These are phyloP conservation scores for Osmanthus fragrans DNA, from an alignment of 257 asterid species.

Conservation along the genomic window DNA sequence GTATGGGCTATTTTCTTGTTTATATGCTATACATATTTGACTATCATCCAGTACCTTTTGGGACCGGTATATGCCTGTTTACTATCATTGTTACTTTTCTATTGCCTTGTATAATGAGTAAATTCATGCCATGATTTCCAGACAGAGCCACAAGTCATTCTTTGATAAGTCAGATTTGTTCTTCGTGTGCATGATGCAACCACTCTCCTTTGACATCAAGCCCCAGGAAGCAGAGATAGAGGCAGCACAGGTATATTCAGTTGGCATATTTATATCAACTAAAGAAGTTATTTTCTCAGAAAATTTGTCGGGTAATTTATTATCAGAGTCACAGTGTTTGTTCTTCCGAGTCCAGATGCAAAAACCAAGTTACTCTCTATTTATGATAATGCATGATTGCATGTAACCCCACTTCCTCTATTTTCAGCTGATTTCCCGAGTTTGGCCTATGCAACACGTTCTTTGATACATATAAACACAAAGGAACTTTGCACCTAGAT, in stretches of 20 bases:
- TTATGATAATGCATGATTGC: background rate
- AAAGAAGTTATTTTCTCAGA: background rate
- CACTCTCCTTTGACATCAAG: slow-evolving; percentile 66
- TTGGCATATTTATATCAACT: background rate
- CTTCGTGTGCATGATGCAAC: slow-evolving; percentile 87
- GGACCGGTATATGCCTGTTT: background rate
- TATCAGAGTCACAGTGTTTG: background rate
- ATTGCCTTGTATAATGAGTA: slow-evolving; percentile 4
- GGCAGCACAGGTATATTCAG: slow-evolving; percentile 79
- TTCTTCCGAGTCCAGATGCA: background rate
- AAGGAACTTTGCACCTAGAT: background rate
- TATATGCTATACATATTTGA: background rate
- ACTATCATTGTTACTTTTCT: background rate
- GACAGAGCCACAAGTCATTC: slow-evolving; percentile 85
- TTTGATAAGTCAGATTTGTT: slow-evolving; percentile 87
- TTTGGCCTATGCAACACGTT: background rate
- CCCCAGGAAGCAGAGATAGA: slow-evolving; percentile 88
- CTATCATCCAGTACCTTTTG: background rate
- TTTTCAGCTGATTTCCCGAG: background rate
- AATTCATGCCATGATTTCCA: slow-evolving; percentile 29
- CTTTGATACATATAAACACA: background rate
- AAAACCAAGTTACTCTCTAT: background rate
- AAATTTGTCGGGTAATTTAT: background rate
- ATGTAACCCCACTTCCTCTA: background rate
- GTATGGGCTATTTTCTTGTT: background rate